A percentile compares a stretch with the other conserved stretches of the same genome.
These are phyloP conservation scores for Thraustochytrium sp. DNA, from an alignment of 352 stramenopile genomes.

Conservation along the genomic window DNA sequence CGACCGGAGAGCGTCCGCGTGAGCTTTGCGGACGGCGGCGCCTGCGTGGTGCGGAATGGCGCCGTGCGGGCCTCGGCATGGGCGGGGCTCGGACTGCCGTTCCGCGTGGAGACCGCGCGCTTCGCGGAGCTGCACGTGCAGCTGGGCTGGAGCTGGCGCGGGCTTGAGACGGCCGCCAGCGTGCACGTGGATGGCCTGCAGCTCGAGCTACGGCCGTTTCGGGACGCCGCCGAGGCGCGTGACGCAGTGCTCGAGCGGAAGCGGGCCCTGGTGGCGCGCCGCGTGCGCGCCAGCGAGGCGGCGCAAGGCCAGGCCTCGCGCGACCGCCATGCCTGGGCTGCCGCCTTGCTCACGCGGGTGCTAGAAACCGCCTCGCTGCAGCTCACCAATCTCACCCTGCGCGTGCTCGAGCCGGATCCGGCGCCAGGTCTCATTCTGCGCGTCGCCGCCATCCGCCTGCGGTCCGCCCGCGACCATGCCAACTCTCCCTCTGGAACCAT, in stretches of 20 bases:
- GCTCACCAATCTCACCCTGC: neutral
- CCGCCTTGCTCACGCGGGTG: neutral
- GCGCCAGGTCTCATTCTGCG: neutral
- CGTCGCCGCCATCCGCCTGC: neutral
- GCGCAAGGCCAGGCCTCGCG: too few species aligned
- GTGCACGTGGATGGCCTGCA: neutral
- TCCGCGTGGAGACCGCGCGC: neutral
- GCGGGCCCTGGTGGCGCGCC: neutral
- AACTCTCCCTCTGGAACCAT: too few species aligned
- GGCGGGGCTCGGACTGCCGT: neutral
- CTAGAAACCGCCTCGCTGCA: neutral
- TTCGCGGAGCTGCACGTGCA: conserved; percentile 16
- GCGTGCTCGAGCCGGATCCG: neutral
- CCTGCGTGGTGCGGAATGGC: neutral
- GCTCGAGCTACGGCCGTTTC: neutral
- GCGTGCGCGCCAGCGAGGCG: neutral
- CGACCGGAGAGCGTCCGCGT: conserved; percentile 6
- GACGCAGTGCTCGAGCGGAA: neutral
- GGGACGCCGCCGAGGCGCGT: neutral
- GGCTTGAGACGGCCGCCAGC: neutral
- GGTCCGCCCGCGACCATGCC: too few species aligned
- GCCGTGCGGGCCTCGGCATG: neutral
- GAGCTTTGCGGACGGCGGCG: conserved; percentile 2
- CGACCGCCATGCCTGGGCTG: neutral
- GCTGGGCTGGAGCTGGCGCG: conserved; percentile 15